Percentiles rank a stretch among this genome's conserved stretches.
Conservation (phyloP, 1,139 yeast genomes). For the Chernovozyma sophiae-reginae region DNA sequence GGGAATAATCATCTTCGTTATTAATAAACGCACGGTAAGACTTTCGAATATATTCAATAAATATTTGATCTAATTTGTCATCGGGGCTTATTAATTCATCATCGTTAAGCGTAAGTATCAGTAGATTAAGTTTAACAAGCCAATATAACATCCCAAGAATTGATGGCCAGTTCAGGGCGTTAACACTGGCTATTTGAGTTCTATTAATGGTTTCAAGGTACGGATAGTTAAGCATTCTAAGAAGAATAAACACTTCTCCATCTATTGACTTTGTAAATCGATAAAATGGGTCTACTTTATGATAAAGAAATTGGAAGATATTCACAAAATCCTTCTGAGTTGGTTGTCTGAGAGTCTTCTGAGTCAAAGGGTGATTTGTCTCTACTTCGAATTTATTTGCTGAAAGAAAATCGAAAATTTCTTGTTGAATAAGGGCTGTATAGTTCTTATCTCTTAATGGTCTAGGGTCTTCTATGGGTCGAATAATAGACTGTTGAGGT, state of each 20-base stretch:
- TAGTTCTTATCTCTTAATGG: constrained; percentile 73
- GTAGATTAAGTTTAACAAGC: constrained; percentile 58
- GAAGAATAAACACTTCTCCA: constrained; percentile 65
- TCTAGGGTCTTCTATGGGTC: constrained; percentile 53
- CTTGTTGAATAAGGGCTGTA: constrained; percentile 61
- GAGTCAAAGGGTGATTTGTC: constrained; percentile 65
- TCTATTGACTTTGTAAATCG: constrained; percentile 67
- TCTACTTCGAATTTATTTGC: constrained; percentile 67
- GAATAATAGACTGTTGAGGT: constrained; percentile 4
- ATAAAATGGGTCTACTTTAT: constrained; percentile 75
- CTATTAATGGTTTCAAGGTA: constrained; percentile 75
- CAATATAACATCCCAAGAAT: constrained; percentile 80
- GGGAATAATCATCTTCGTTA: constrained; percentile 57
- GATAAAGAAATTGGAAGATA: constrained; percentile 77
- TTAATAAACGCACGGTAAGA: constrained; percentile 67
- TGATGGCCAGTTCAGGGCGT: constrained; percentile 86
- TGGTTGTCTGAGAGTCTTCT: constrained; percentile 67
- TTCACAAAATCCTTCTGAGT: constrained; percentile 83
- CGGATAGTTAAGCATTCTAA: constrained; percentile 71
- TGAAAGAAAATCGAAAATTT: constrained; percentile 61
- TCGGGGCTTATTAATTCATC: constrained; percentile 20
- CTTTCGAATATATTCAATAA: constrained; percentile 60
- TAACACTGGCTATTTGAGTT: constrained; percentile 86
- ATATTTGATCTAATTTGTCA: constrained; percentile 52
- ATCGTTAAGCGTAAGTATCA: constrained; percentile 19